Evolutionary conservation across 192 early-diverging fungal species (phyloP), one percentile per base, ranked within the genome.

Genomic region (Mortierella claussenii): DNA sequence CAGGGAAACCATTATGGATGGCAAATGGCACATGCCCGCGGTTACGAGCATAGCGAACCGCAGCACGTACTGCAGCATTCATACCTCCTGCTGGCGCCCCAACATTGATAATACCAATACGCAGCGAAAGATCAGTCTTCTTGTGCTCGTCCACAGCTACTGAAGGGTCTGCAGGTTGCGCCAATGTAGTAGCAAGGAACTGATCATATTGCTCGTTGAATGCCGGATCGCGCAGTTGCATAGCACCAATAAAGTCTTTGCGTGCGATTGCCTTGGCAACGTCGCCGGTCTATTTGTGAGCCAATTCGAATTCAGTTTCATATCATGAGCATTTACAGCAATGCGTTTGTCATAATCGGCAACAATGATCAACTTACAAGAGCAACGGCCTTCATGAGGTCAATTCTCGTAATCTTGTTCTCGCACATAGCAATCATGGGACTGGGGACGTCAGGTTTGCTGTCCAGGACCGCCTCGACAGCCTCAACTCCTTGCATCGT

Each of bases 21-120:
- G 82, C 97, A 64, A 99, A 79, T 13, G 94, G 89, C 0, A 82
- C 87, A 66, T 97, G 95, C 0, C 97, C 97, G 55, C 91, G 90
- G 81, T 94, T 94, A 42, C 94, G 82, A 36, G 92, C 92, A 33
- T 92, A 87, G 20, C 95, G 90, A 32, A 92, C 95, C 1, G 90
- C 91, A 15, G 89, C 89, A 30, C 96, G 89, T 3, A 96, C 97
- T 2, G 97, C 97, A 33, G 96, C 89, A 80, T 97, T 99, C 95
- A 97, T 97, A 36, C 97, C 97, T 47, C 95, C 95, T 15, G 97
- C 97, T 20, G 97, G 97, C 20, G 97, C 97, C 49, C 97, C 97
- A 18, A 93, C 88, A 64, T 97, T 96, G 37, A 97, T 81, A 62
- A 99, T 96, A 54, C 89, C 97, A 36, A 99, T 90, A 43, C 95